Base-by-base conservation (phyloP, 306 rosid genomes). In the Betula pendula region DNA sequence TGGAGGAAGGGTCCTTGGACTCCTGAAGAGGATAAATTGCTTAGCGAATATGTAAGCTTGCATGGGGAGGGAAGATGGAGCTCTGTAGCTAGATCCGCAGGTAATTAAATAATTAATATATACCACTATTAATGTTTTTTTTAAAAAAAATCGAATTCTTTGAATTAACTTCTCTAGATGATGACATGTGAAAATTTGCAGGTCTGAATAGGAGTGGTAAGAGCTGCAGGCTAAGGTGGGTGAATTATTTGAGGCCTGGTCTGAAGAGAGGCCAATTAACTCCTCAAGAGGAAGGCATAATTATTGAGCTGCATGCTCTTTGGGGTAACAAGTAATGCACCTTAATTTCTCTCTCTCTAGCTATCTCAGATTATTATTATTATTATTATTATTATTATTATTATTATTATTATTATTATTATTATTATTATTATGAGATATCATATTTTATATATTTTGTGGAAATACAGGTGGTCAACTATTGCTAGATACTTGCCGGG, bases 1-100 rank as follows among this genome's bases (percentile, higher is more conserved):
- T 90, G 91, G 91, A 89, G 45, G 89, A 91, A 87, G 81, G 96
- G 96, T 38, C 89, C 96, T 73, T 89, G 96, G 96, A 89, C 87
- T 81, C 82, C 82, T 71, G 90, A 91, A 79, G 96, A 91, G 74
- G 96, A 91, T 78, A 84, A 80, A 76, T 77, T 89, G 74, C 88
- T 91, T 9, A 60, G 44, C 78, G 85, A 83, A 66, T 82, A 87
- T 84, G 87, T 89, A 68, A 75, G 58, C 68, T 68, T 76, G 27
- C 79, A 87, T 84, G 96, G 92, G 13, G 90, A 89, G 51, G 88
- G 89, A 27, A 79, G 89, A 27, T 91, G 96, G 96, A 89, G 88
- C 45, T 83, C 73, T 25, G 92, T 91, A 31, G 70, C 92, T 4
- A 75, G 71, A 42, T 62, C 42, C 73, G 77, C 96, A 84, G 92